Conservation (phyloP, 2,329 filamentous ascomycete species). For the Emmonsiellopsis sp. region DNA sequence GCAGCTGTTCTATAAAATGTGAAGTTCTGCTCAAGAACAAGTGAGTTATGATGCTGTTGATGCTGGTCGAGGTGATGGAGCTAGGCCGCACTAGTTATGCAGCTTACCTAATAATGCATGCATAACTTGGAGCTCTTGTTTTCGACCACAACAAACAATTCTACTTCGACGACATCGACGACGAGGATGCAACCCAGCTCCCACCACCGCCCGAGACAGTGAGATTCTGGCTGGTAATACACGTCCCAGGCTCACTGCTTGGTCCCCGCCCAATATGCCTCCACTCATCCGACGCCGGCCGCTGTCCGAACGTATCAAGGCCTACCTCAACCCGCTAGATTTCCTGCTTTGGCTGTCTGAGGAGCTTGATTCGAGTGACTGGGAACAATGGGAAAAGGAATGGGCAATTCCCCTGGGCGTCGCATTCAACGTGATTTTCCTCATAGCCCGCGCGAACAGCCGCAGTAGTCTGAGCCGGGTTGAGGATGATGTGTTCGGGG, state of each 20-base stretch:
- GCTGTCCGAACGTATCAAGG: constrained; percentile 68
- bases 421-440: constrained; percentile 66
- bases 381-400: constrained; percentile 66
- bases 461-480: constrained; percentile 41
- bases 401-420: constrained; percentile 70
- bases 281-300: constrained; percentile 74
- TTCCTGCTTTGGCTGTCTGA: constrained; percentile 85
- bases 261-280: constrained; percentile 51
- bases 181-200: background rate
- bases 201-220: background rate
- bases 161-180: background rate
- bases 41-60: background rate
- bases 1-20: background rate
- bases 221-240: background rate
- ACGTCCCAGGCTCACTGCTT: background rate
- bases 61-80: background rate
- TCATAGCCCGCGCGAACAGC: constrained; percentile 74
- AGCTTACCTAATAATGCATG: background rate
- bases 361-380: constrained; percentile 83
- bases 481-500: constrained; percentile 77
- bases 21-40: background rate
- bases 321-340: constrained; percentile 78
- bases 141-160: background rate
- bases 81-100: background rate
- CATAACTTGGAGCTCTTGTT: background rate